phyloP scores from a whole-genome alignment of 2,329 filamentous ascomycete species.

The Ophiostoma himal-ulmi region DNA sequence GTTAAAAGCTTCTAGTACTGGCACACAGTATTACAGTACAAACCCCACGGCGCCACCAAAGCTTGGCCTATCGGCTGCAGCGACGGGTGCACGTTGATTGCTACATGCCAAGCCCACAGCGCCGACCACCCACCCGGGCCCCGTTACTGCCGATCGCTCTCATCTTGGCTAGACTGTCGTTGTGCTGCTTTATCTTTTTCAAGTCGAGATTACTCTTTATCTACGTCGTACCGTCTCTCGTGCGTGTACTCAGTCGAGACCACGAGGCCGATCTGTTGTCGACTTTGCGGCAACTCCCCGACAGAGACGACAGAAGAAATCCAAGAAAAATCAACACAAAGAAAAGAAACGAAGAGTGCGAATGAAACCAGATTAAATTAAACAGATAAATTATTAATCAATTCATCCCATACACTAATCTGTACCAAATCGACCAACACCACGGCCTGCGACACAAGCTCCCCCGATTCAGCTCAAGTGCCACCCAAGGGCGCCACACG shows the following conservation, averaged over 20 bases:
- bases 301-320: not conserved
- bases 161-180: not conserved
- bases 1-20: not conserved
- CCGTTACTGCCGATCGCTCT: not conserved
- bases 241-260: not conserved
- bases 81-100: not conserved
- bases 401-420: not conserved
- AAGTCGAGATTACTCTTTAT: not conserved
- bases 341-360: not conserved
- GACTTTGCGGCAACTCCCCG: not conserved
- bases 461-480: not conserved
- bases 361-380: not conserved
- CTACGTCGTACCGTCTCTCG: not conserved
- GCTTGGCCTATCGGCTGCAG: not conserved
- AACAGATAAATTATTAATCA: not conserved
- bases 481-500: not conserved
- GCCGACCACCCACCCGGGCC: not conserved
- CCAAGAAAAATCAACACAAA: not conserved
- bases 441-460: not conserved
- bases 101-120: not conserved
- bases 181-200: not conserved
- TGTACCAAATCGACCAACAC: not conserved
- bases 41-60: not conserved
- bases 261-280: slow-evolving; percentile 2
- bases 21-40: too few species aligned